A percentile compares a stretch with the other conserved stretches of the same genome.
phyloP scores from a whole-genome alignment of 1,284 basidiomycete genomes.

The Ustilago xerochloae region DNA sequence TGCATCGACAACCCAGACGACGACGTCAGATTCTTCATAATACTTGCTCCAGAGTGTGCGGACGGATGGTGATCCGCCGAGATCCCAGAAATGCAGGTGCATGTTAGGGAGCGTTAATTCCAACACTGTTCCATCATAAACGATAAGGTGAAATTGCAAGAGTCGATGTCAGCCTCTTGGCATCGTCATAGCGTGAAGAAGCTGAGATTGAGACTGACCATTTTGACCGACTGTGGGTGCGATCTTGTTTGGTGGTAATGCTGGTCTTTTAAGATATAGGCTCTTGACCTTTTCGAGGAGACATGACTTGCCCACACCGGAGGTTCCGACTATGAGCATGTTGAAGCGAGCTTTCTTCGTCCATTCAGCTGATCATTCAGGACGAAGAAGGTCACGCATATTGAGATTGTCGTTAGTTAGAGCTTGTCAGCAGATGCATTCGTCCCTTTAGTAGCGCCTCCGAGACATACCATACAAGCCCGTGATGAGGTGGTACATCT shows the following conservation, averaged over 20 bases:
- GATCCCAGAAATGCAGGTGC: conserved; percentile 58
- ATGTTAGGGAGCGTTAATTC: conserved; percentile 34
- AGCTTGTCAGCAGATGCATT: not conserved
- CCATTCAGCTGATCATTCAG: conserved; percentile 30
- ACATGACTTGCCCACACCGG: conserved; percentile 57
- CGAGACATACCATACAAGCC: conserved; percentile 29
- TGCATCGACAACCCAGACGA: conserved; percentile 55
- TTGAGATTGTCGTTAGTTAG: not conserved
- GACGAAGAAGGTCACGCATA: not conserved
- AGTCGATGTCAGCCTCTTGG: not conserved
- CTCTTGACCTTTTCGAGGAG: conserved; percentile 50
- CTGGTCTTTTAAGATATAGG: conserved; percentile 37
- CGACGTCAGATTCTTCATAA: conserved; percentile 47
- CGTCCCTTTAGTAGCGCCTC: not conserved
- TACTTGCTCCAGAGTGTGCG: conserved; percentile 56
- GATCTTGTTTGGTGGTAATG: conserved; percentile 40
- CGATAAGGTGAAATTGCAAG: not conserved
- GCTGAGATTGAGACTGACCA: conserved; percentile 4
- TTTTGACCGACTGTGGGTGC: conserved; percentile 59
- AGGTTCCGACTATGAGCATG: conserved; percentile 48
- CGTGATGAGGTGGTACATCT: conserved; percentile 47
- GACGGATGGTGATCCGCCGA: conserved; percentile 51
- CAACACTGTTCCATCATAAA: conserved; percentile 16
- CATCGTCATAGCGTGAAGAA: not conserved
- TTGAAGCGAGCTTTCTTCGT: conserved; percentile 51